These are phyloP conservation scores for Taphrina pruni DNA, from an alignment of 1,139 yeast species.

Conservation along the genomic window DNA sequence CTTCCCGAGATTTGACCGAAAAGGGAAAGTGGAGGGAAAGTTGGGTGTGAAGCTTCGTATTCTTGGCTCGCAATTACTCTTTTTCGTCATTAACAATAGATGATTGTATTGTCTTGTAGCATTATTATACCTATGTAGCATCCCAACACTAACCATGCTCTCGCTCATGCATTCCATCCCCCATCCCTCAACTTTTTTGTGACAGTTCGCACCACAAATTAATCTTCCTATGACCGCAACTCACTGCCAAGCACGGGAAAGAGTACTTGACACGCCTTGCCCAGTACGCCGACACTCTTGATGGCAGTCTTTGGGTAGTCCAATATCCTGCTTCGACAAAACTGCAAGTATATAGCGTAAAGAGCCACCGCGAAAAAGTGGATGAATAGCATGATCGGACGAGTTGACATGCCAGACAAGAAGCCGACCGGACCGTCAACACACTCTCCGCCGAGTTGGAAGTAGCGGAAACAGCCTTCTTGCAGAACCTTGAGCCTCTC, in stretches of 20 bases:
- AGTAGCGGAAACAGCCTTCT: constrained; percentile 86
- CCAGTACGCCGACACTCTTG: constrained; percentile 38
- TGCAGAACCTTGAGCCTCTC: constrained; percentile 66
- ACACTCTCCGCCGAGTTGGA: constrained; percentile 81
- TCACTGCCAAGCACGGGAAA: constrained; percentile 43
- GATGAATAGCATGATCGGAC: constrained; percentile 41
- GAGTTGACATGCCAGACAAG: constrained; percentile 63
- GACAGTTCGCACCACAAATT: not conserved
- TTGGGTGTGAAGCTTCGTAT: not conserved
- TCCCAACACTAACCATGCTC: not conserved
- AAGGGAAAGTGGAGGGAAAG: not conserved
- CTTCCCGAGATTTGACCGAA: constrained; percentile 6
- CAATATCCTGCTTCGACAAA: constrained; percentile 15
- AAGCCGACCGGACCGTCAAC: constrained; percentile 80
- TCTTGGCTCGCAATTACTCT: not conserved
- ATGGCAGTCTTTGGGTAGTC: constrained; percentile 37
- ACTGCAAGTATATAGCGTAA: constrained; percentile 40
- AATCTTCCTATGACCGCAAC: constrained; percentile 22
- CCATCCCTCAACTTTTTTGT: not conserved
- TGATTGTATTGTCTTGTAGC: not conserved
- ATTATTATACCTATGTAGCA: not conserved
- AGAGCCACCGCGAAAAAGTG: constrained; percentile 45
- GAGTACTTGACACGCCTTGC: constrained; percentile 42
- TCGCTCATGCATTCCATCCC: not conserved
- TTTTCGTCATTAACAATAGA: not conserved